Conservation (phyloP, 441 rosid species). For the Pelargonium australe region DNA sequence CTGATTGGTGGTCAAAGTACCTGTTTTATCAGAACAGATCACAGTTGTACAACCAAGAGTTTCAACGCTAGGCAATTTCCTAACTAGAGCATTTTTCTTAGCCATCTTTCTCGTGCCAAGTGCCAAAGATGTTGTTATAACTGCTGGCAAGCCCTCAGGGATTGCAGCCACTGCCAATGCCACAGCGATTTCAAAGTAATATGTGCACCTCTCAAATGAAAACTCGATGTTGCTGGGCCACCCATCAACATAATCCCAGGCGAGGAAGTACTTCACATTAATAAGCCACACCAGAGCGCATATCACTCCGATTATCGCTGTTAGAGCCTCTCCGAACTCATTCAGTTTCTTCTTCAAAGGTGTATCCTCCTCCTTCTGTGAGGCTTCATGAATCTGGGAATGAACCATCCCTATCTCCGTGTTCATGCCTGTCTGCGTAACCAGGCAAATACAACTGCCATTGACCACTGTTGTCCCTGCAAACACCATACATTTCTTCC, state of each 20-base stretch:
- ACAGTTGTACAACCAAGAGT: conserved; percentile 48
- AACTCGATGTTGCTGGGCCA: conserved; percentile 39
- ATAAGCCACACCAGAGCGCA: conserved; percentile 7
- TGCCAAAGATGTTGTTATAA: conserved; percentile 43
- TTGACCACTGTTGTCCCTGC: conserved; percentile 47
- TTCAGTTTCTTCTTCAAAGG: conserved; percentile 40
- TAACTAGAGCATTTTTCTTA: conserved; percentile 31
- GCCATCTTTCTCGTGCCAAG: conserved; percentile 32
- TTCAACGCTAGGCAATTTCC: conserved; percentile 47
- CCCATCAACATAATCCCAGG: conserved; percentile 38
- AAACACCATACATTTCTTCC: conserved; percentile 38
- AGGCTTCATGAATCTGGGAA: conserved; percentile 33
- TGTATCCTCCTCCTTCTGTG: conserved; percentile 41
- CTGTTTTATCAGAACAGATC: conserved; percentile 47
- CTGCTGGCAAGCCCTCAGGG: conserved; percentile 44
- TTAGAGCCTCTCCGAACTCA: not conserved
- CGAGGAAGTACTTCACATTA: conserved; percentile 22
- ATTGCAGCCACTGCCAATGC: conserved; percentile 49
- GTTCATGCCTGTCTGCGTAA: conserved; percentile 38
- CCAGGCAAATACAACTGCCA: conserved; percentile 38
- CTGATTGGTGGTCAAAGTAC: conserved; percentile 47
- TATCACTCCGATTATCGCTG: not conserved
- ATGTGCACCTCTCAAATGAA: conserved; percentile 43
- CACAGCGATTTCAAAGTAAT: conserved; percentile 42
- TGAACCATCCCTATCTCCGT: conserved; percentile 44